A percentile compares a stretch with the other conserved stretches of the same genome.
Evolutionary conservation across 2,329 filamentous ascomycete genomes (phyloP).

Genomic region (Dryadomyces quercivorus): DNA sequence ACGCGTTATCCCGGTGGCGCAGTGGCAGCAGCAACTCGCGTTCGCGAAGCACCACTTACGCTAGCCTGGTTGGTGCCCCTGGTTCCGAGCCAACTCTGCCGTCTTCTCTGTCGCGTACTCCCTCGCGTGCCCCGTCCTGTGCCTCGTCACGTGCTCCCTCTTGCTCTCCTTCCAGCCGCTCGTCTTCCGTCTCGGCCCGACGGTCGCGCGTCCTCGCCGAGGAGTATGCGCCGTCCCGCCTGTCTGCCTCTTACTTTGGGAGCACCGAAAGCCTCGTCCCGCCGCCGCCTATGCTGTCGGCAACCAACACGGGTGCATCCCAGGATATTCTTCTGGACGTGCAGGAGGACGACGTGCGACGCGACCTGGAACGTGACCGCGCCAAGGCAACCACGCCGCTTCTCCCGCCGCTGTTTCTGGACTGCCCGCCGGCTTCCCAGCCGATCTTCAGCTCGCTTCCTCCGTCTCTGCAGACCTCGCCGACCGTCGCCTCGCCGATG

Average conservation of each 20-base stretch:
- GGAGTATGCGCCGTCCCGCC: slow-evolving; percentile 46
- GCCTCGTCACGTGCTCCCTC: slow-evolving; percentile 30
- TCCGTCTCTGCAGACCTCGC: slow-evolving; percentile 66
- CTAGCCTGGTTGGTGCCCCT: slow-evolving; percentile 35
- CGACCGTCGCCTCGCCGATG: not conserved
- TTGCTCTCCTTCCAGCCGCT: slow-evolving; percentile 47
- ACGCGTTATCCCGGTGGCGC: slow-evolving; percentile 36
- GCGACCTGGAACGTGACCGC: slow-evolving; percentile 44
- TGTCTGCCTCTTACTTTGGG: slow-evolving; percentile 51
- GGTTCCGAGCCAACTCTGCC: slow-evolving; percentile 68
- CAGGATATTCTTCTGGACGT: slow-evolving; percentile 35
- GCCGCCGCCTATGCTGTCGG: not conserved
- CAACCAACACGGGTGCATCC: slow-evolving; percentile 4
- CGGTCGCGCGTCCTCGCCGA: slow-evolving; percentile 22
- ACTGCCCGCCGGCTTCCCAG: slow-evolving; percentile 23
- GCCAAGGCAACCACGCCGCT: slow-evolving; percentile 67
- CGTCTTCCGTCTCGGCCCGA: slow-evolving; percentile 62
- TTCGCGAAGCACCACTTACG: slow-evolving; percentile 18
- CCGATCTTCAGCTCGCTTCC: slow-evolving; percentile 43
- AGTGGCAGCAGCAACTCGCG: slow-evolving; percentile 10
- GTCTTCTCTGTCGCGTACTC: slow-evolving; percentile 38
- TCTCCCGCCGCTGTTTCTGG: slow-evolving; percentile 67
- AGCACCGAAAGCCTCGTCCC: slow-evolving; percentile 37
- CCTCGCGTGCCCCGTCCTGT: slow-evolving; percentile 42
- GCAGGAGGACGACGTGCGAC: slow-evolving; percentile 30